phyloP scores from a whole-genome alignment of 495 filamentous ascomycete genomes.

The Aspergillus wentii region DNA sequence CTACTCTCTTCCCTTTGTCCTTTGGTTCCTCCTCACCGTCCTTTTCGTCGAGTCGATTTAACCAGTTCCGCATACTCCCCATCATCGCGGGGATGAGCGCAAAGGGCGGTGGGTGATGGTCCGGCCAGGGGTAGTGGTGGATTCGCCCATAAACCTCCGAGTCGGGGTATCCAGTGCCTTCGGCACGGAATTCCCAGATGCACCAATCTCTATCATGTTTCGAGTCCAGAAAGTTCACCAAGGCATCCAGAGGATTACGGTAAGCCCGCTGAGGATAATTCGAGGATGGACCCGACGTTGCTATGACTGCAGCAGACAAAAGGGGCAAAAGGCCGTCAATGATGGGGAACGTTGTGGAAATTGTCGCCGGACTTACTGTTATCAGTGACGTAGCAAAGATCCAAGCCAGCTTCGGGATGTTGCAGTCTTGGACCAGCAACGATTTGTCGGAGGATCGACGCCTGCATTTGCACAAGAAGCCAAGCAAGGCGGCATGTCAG shows the following conservation, averaged over 20 bases:
- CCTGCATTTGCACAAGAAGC: conserved; percentile 31
- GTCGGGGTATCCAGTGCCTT: conserved; percentile 93
- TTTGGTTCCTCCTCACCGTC: conserved; percentile 10
- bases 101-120: conserved; percentile 96
- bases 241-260: conserved; percentile 80
- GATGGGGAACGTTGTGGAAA: no score
- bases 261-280: conserved; percentile 89
- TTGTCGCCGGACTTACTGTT: conserved; percentile 57
- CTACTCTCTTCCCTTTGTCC: conserved; percentile 53
- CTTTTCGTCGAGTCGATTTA: conserved; percentile 49
- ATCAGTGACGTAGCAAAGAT: conserved; percentile 93
- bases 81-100: conserved; percentile 80
- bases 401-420: conserved; percentile 82
- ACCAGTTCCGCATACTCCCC: conserved; percentile 85
- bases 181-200: conserved; percentile 96
- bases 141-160: conserved; percentile 78
- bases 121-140: conserved; percentile 90
- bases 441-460: conserved; percentile 65
- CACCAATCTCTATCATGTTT: conserved; percentile 81
- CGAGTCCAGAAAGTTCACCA: conserved; percentile 79
- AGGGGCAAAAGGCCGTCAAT: no score
- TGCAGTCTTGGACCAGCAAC: conserved; percentile 75
- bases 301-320: conserved; percentile 49
- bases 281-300: conserved; percentile 77
- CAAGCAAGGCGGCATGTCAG: conserved; percentile 5